Evolutionary conservation across 257 asterid species (phyloP), one percentile per base, ranked within the genome.

Genomic region (Pogostemon cablin): DNA sequence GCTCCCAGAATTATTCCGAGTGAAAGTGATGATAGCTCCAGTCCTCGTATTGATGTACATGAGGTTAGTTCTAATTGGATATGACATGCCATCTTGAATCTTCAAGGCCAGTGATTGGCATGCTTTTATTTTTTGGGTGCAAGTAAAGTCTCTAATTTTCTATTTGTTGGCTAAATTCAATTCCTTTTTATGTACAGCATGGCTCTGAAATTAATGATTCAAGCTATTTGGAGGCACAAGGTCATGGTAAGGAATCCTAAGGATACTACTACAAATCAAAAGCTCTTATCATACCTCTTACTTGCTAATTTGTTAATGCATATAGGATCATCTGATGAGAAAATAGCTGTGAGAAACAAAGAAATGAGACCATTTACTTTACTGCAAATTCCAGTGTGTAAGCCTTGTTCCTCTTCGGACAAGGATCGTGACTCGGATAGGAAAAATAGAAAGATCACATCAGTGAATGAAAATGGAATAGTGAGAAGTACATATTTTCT

Each of bases 401-500:
- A 84, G 84, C 93, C 99, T 44, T 89, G 91, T 80, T 79, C 69
- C 37, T 73, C 75, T 65, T 72, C 83, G 80, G 81, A 79, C 62
- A 80, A 83, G 88, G 87, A 80, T 73, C 71, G 62, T 61, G 85
- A 67, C 62, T 80, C 85, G 62, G 77, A 62, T 72, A 70, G 9
- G 54, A 68, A 72, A 72, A 83, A 75, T 15, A 77, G 69, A 69
- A 79, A 83, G 67, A 40, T 46, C 15, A 40, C 55, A 32, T 70
- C 77, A 17, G 73, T 71, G 63, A 77, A 65, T 32, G 78, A 81
- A 68, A 85, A 65, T 52, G 74, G 70, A 10, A 65, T 79, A n/a
- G 82, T 85, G 42, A 82, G 87, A 62, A 92, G 92, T 75, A 72
- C 83, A 20, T 87, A 88, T 86, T 90, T 88, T 77, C 77, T 74